phyloP scores from a whole-genome alignment of 345 rosid genomes.

The Mercurialis annua region DNA sequence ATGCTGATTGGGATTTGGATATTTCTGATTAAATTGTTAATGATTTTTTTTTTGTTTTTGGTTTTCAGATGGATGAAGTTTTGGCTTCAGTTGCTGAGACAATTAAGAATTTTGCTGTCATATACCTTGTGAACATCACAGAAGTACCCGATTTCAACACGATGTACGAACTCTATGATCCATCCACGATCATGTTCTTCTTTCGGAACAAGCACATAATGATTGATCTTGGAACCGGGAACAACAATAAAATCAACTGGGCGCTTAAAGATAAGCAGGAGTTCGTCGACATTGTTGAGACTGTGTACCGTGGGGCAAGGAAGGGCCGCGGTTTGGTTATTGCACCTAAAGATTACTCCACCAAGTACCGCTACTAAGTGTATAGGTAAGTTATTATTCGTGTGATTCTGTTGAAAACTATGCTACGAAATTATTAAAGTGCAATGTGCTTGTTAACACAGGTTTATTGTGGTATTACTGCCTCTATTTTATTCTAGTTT shows the following conservation, averaged over 20 bases:
- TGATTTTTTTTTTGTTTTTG: neutral
- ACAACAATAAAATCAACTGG: constrained; percentile 97
- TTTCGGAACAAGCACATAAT: constrained; percentile 97
- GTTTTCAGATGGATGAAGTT: constrained; percentile 85
- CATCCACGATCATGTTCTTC: constrained; percentile 92
- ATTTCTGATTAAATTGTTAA: too few species aligned
- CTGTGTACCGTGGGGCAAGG: constrained; percentile 84
- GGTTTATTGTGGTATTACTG: neutral
- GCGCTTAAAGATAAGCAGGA: constrained; percentile 98
- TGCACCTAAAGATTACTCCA: constrained; percentile 96
- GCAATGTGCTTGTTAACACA: neutral
- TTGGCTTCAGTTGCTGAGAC: constrained; percentile 86
- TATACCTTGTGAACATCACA: constrained; percentile 83
- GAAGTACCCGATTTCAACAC: constrained; percentile 95
- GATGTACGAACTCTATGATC: constrained; percentile 92
- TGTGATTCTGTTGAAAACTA: neutral
- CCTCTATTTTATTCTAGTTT: neutral
- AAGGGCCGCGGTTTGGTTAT: constrained; percentile 94
- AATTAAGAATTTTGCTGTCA: constrained; percentile 90
- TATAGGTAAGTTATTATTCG: neutral
- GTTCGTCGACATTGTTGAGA: constrained; percentile 84
- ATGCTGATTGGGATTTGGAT: too few species aligned
- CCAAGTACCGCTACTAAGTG: constrained; percentile 75
- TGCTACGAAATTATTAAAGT: neutral
- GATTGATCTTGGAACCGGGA: constrained; percentile 97